These are phyloP conservation scores for Suillus decipiens DNA, from an alignment of 768 basidiomycete genomes.

Conservation along the genomic window DNA sequence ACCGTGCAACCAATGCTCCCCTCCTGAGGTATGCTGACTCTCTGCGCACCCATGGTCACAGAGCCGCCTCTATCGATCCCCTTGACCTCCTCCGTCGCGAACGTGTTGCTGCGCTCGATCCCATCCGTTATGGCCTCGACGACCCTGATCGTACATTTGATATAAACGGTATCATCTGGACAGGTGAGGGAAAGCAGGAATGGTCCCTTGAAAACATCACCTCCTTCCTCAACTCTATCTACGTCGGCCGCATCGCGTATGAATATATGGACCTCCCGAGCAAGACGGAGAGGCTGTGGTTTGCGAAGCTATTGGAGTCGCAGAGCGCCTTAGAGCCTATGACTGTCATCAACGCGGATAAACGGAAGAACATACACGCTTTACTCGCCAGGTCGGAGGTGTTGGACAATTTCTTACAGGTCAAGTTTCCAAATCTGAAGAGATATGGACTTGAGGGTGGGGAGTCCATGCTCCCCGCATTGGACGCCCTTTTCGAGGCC, in stretches of 20 bases:
- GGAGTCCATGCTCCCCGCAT: conserved; percentile 90
- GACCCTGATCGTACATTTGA: conserved; percentile 59
- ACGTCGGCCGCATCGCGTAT: conserved; percentile 85
- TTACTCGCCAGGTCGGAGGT: conserved; percentile 77
- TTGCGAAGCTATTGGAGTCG: conserved; percentile 80
- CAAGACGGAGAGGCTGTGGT: conserved; percentile 87
- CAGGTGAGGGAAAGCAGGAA: conserved; percentile 40
- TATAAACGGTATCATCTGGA: conserved; percentile 84
- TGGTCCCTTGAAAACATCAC: conserved; percentile 77
- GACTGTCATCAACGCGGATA: conserved; percentile 30
- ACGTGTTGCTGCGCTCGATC: conserved; percentile 73
- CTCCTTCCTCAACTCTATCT: conserved; percentile 66
- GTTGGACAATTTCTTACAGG: conserved; percentile 82
- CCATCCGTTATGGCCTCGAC: conserved; percentile 71
- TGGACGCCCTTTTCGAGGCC: conserved; percentile 72
- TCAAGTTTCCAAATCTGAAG: conserved; percentile 88
- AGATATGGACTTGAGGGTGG: conserved; percentile 90
- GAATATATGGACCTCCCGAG: conserved; percentile 91
- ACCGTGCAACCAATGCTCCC: conserved; percentile 71
- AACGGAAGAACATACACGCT: conserved; percentile 61
- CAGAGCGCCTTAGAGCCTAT: conserved; percentile 35
- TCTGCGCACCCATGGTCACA: conserved; percentile 81
- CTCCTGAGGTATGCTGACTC: conserved; percentile 89
- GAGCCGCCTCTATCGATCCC: conserved; percentile 85
- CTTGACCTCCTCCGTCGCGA: conserved; percentile 86